Conservation (phyloP, 179 eudicot species). For the Vitellaria paradoxa region DNA sequence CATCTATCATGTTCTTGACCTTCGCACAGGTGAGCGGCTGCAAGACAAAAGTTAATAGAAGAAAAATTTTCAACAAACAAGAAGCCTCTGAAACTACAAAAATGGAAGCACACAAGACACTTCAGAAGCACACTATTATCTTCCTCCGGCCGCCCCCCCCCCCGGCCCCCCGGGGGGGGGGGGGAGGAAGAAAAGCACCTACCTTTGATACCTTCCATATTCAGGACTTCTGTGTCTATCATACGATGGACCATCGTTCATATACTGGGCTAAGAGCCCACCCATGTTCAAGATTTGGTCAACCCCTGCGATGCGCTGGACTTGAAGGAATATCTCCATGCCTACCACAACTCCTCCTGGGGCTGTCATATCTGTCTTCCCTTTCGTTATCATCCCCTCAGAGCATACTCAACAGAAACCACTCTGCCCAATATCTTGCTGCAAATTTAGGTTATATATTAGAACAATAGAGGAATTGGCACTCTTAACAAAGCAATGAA, state of each 20-base stretch:
- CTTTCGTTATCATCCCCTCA: slow-evolving; percentile 82
- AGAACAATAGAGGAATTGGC: not conserved
- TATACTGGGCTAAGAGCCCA: slow-evolving; percentile 66
- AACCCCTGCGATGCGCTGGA: slow-evolving; percentile 53
- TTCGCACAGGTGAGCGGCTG: slow-evolving; percentile 77
- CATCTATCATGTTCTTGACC: slow-evolving; percentile 57
- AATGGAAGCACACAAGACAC: too few relatives aligned
- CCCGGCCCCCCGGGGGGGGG: too few relatives aligned
- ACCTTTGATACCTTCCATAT: slow-evolving; percentile 66
- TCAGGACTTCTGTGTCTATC: slow-evolving; percentile 62
- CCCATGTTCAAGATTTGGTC: slow-evolving; percentile 87
- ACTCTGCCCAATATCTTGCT: slow-evolving; percentile 88
- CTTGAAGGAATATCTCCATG: slow-evolving; percentile 58
- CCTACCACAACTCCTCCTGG: slow-evolving; percentile 59
- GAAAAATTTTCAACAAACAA: not conserved
- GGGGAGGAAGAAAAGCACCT: not conserved
- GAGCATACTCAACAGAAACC: slow-evolving; percentile 88
- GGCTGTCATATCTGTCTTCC: slow-evolving; percentile 50
- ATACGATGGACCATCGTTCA: slow-evolving; percentile 62
- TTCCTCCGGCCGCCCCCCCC: too few relatives aligned
- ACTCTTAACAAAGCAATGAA: not conserved
- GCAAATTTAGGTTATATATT: slow-evolving; percentile 23
- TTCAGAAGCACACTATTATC: too few relatives aligned
- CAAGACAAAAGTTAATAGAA: not conserved
- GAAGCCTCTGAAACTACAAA: not conserved